Evolutionary conservation across 2,329 filamentous ascomycete genomes (phyloP).

Genomic region (Monilinia polystroma): DNA sequence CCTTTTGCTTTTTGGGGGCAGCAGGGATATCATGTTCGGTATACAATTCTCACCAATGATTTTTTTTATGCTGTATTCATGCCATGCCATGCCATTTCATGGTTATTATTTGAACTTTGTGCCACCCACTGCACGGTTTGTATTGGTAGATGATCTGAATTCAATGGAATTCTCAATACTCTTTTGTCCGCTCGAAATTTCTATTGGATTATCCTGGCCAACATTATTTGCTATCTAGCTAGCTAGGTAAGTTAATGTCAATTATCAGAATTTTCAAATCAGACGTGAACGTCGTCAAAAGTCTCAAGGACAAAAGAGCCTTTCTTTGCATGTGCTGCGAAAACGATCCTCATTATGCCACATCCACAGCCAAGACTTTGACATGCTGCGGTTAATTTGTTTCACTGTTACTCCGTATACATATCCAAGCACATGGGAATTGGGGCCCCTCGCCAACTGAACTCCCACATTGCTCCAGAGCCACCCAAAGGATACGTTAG

Average conservation of each 20-base stretch:
- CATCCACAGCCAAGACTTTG: slow-evolving; percentile 4
- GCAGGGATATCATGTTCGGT: neutral
- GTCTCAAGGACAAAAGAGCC: neutral
- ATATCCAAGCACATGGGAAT: neutral
- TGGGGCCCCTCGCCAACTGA: neutral
- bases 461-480: neutral
- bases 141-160: neutral
- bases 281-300: neutral
- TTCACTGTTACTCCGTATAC: neutral
- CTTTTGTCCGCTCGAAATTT: neutral
- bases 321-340: slow-evolving; percentile 1
- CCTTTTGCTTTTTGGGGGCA: too few species aligned
- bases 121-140: neutral
- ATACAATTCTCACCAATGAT: neutral
- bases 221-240: too few species aligned
- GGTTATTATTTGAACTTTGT: neutral
- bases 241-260: neutral
- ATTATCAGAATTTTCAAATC: neutral
- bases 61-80: neutral
- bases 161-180: neutral
- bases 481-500: neutral
- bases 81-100: neutral
- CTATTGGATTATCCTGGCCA: neutral
- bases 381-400: neutral
- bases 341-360: neutral